A percentile compares a stretch with the other conserved stretches of the same genome.
phyloP scores from a whole-genome alignment of 805 yeast species.

The Saccharomycodes ludwigii region DNA sequence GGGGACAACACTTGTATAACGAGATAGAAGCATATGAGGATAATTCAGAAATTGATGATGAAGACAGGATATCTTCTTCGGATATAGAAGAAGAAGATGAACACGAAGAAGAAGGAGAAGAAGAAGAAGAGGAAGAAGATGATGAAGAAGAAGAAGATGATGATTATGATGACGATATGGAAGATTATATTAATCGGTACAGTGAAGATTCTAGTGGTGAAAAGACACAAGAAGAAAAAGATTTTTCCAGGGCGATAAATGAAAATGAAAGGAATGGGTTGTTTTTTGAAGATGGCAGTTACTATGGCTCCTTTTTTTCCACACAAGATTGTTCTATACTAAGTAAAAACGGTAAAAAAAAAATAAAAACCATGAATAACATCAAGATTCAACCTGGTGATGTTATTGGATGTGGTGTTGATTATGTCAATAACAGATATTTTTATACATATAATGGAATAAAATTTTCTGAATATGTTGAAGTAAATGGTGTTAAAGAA shows the following conservation, averaged over 20 bases:
- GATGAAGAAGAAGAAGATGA: slow-evolving; percentile 9
- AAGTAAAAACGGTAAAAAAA: not conserved
- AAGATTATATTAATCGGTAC: not conserved
- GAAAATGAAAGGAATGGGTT: not conserved
- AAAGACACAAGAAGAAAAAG: slow-evolving; percentile 3
- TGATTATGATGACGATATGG: slow-evolving; percentile 1
- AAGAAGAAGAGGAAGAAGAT: slow-evolving; percentile 9
- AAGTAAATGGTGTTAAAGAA: slow-evolving; percentile 27
- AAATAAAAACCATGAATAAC: not conserved
- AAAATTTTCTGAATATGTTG: slow-evolving; percentile 36
- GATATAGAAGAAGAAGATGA: slow-evolving; percentile 6
- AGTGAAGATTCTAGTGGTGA: slow-evolving; percentile 2
- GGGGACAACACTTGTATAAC: too few species aligned
- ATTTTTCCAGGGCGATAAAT: slow-evolving; percentile 6
- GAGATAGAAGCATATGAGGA: too few species aligned
- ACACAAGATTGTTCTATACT: not conserved
- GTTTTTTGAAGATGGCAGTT: not conserved
- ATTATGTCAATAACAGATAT: slow-evolving; percentile 47
- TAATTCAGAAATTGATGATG: too few species aligned
- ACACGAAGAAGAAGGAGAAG: slow-evolving; percentile 8
- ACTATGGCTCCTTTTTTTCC: not conserved
- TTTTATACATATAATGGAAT: slow-evolving; percentile 81
- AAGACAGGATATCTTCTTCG: too few species aligned
- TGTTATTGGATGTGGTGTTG: slow-evolving; percentile 73
- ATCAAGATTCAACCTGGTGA: slow-evolving; percentile 50